These are phyloP conservation scores for Suillus placidus DNA, from an alignment of 768 basidiomycete species.

Conservation along the genomic window DNA sequence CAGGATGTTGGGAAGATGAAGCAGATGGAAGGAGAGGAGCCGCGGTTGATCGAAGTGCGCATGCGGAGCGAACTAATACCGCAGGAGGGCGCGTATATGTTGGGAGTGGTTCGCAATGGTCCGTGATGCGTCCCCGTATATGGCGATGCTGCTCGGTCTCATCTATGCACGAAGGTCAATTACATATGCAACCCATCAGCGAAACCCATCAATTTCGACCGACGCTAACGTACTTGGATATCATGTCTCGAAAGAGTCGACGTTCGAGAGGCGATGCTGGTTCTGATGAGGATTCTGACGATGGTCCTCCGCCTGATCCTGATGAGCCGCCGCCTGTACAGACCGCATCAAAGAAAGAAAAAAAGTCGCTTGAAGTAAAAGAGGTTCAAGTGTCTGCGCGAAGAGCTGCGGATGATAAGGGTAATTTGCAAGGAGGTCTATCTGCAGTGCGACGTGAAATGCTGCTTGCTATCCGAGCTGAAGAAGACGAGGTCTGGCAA, in stretches of 20 bases:
- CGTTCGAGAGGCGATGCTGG: slow-evolving; percentile 48
- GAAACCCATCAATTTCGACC: slow-evolving; percentile 85
- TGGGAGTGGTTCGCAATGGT: slow-evolving; percentile 81
- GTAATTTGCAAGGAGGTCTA: slow-evolving; percentile 61
- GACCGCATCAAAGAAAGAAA: slow-evolving; percentile 54
- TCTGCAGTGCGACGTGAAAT: slow-evolving; percentile 77
- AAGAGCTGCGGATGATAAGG: slow-evolving; percentile 65
- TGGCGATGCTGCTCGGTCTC: slow-evolving; percentile 14
- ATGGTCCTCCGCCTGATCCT: slow-evolving; percentile 79
- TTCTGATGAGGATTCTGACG: slow-evolving; percentile 75
- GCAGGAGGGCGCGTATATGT: slow-evolving; percentile 66
- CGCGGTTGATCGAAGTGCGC: slow-evolving; percentile 69
- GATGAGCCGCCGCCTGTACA: slow-evolving; percentile 62
- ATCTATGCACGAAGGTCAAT: slow-evolving; percentile 48
- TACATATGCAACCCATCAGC: slow-evolving; percentile 78
- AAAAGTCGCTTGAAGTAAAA: slow-evolving; percentile 58
- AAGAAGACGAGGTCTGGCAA: slow-evolving; percentile 81
- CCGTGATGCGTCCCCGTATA: slow-evolving; percentile 22
- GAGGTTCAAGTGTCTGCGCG: slow-evolving; percentile 80
- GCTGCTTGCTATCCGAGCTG: slow-evolving; percentile 67
- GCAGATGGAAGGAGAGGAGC: slow-evolving; percentile 53
- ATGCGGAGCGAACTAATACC: slow-evolving; percentile 73
- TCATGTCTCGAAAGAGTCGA: slow-evolving; percentile 63
- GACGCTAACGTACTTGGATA: slow-evolving; percentile 79
- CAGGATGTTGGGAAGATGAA: slow-evolving; percentile 53